Conservation (phyloP, 2,329 filamentous ascomycete species). For the Epichloe elymi region DNA sequence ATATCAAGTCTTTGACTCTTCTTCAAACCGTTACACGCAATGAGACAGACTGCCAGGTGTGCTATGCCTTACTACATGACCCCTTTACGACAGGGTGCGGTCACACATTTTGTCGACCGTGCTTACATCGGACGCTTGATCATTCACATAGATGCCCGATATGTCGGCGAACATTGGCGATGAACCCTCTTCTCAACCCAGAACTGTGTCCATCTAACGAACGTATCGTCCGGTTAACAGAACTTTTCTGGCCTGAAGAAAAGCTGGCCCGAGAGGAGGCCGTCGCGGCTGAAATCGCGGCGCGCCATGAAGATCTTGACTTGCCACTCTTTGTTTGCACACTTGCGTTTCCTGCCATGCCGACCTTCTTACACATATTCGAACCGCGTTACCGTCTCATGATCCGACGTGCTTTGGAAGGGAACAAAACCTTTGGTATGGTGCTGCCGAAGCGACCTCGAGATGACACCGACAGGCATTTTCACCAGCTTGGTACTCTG, state of each 20-base stretch:
- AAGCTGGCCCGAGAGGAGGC: constrained; percentile 44
- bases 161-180: constrained; percentile 53
- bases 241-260: constrained; percentile 55
- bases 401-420: constrained; percentile 62
- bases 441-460: constrained; percentile 51
- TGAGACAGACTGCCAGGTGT: constrained; percentile 81
- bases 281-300: constrained; percentile 43
- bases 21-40: constrained; percentile 48
- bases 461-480: constrained; percentile 26
- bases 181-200: constrained; percentile 30
- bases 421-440: constrained; percentile 73
- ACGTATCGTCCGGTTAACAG: constrained; percentile 48
- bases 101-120: constrained; percentile 78
- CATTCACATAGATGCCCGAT: constrained; percentile 69
- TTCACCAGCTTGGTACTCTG: constrained; percentile 65
- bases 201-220: constrained; percentile 43
- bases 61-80: constrained; percentile 68
- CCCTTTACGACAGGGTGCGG: constrained; percentile 77
- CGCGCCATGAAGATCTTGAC: constrained; percentile 41
- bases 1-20: constrained; percentile 27
- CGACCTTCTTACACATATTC: constrained; percentile 81
- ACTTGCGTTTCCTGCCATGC: constrained; percentile 68
- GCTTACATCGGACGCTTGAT: constrained; percentile 62
- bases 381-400: constrained; percentile 87
- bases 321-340: constrained; percentile 73